phyloP scores from a whole-genome alignment of 2,329 filamentous ascomycete species.

The Colletotrichum liaoningense region DNA sequence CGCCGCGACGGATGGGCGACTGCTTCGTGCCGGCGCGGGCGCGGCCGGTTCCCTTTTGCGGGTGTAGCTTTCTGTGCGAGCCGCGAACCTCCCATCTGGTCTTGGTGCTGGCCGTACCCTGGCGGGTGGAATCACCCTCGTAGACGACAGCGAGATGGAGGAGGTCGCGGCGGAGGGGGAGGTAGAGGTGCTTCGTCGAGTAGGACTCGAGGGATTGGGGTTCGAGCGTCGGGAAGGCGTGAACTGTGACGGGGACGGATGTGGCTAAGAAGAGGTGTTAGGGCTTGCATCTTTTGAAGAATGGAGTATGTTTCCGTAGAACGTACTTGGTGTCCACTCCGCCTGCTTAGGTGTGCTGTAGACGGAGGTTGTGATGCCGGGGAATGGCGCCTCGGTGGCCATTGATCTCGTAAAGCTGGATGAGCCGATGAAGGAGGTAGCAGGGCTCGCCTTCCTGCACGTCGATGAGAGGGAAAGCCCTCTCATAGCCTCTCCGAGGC shows the following conservation, averaged over 20 bases:
- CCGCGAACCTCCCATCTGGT: conserved; percentile 86
- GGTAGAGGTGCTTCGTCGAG: conserved; percentile 82
- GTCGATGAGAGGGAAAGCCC: conserved; percentile 57
- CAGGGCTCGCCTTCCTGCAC: conserved; percentile 51
- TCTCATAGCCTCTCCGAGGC: conserved; percentile 65
- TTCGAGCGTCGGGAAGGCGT: conserved; percentile 90
- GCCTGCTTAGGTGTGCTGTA: conserved; percentile 48
- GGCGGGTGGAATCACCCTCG: conserved; percentile 89
- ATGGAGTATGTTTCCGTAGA: not conserved
- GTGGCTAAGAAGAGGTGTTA: conserved; percentile 52
- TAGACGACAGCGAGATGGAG: conserved; percentile 92
- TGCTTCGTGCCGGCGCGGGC: conserved; percentile 86
- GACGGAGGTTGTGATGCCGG: conserved; percentile 50
- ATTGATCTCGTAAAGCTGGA: conserved; percentile 61
- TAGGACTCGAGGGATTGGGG: conserved; percentile 83
- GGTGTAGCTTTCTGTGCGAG: conserved; percentile 82
- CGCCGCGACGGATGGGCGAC: conserved; percentile 84
- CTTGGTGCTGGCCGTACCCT: conserved; percentile 87
- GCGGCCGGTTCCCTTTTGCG: conserved; percentile 86
- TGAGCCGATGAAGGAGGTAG: conserved; percentile 48
- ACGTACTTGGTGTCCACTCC: conserved; percentile 60
- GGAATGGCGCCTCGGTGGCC: conserved; percentile 63
- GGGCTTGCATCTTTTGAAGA: not conserved
- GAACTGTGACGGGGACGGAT: conserved; percentile 85
- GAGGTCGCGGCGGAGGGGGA: conserved; percentile 90